Evolutionary conservation across 768 basidiomycete genomes (phyloP).

Genomic region (Fomitopsis serialis): DNA sequence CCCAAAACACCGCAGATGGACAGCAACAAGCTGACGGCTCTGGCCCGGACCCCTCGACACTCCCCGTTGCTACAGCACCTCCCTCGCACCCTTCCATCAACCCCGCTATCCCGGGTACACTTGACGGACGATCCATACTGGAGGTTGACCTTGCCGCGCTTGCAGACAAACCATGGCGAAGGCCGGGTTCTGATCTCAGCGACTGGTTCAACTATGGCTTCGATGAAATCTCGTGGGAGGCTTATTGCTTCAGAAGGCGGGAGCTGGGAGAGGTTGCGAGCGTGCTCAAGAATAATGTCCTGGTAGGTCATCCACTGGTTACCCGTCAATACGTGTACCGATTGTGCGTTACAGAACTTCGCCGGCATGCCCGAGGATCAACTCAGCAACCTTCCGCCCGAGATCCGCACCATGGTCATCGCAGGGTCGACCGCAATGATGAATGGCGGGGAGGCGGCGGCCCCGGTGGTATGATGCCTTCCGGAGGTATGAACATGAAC

Average conservation of each 20-base stretch:
- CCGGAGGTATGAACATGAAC: conserved; percentile 25
- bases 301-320: conserved; percentile 37
- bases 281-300: conserved; percentile 76
- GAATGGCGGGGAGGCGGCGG: conserved; percentile 47
- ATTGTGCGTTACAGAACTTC: conserved; percentile 50
- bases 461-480: conserved; percentile 28
- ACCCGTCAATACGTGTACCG: background rate
- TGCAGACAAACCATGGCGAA: conserved; percentile 85
- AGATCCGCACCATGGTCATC: conserved; percentile 85
- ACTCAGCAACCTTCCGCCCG: conserved; percentile 69
- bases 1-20: conserved; percentile 13
- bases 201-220: conserved; percentile 99
- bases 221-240: conserved; percentile 94
- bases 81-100: conserved; percentile 79
- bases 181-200: conserved; percentile 86
- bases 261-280: conserved; percentile 77
- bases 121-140: conserved; percentile 75
- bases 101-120: conserved; percentile 54
- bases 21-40: conserved; percentile 14
- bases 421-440: conserved; percentile 76
- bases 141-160: conserved; percentile 76
- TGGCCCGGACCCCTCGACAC: conserved; percentile 55
- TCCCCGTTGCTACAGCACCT: conserved; percentile 66
- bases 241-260: conserved; percentile 80
- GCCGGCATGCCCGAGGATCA: conserved; percentile 81